Percentiles rank a stretch among this genome's conserved stretches.
Conservation (phyloP, 2,329 filamentous ascomycete species). For the Davidsoniella virescens region DNA sequence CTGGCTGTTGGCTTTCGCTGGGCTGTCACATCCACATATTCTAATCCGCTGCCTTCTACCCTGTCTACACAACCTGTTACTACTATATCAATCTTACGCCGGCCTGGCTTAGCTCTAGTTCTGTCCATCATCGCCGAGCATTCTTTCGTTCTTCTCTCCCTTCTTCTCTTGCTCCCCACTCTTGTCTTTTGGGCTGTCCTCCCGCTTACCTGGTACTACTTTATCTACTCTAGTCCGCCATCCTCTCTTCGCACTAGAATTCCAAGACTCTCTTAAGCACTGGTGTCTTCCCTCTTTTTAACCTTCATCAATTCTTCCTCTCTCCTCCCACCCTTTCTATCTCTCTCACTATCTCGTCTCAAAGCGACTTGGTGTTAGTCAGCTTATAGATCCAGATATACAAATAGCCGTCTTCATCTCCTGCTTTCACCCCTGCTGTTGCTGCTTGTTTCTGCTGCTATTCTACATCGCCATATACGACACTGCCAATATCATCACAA, state of each 20-base stretch:
- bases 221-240: not conserved
- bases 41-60: not conserved
- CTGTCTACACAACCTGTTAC: not conserved
- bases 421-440: not conserved
- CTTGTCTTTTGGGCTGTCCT: conserved; percentile 10
- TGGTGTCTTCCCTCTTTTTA: conserved; percentile 2
- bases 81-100: conserved; percentile 3
- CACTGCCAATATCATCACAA: conserved; percentile 6
- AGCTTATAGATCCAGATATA: too few species aligned
- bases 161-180: conserved; percentile 2
- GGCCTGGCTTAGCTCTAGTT: not conserved
- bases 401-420: not conserved
- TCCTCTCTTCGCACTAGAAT: not conserved
- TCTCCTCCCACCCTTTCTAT: conserved; percentile 1
- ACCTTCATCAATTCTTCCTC: not conserved
- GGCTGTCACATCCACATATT: conserved; percentile 1
- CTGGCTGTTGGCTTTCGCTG: not conserved
- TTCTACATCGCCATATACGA: not conserved
- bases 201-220: not conserved
- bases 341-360: conserved; percentile 3
- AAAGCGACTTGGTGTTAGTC: not conserved
- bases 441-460: not conserved
- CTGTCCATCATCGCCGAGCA: not conserved
- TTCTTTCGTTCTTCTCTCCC: conserved; percentile 5
- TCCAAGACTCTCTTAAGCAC: conserved; percentile 5